Base-by-base conservation (phyloP, 73 alveolate genomes). In the Paramecium primaurelia region DNA sequence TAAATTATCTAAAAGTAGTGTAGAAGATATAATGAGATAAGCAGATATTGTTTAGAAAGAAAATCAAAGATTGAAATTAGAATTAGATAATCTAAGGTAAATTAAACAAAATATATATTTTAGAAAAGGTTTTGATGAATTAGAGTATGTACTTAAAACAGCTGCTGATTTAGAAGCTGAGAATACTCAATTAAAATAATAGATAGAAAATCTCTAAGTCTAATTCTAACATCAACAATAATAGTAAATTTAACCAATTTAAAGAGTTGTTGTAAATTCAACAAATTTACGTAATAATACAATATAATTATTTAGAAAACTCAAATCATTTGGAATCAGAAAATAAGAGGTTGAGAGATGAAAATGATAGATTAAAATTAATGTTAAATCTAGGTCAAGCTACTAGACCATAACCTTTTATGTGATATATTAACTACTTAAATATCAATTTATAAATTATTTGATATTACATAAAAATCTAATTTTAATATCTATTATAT, bases 81-180 rank as follows among this genome's bases (percentile, higher is more conserved):
- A 71, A 36, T 36, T 71, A 71, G 58, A 71, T 14, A 71, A 71
- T 26, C 58, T 71, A 3, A 71, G 58, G 86, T 71, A 71, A 49
- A 3, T 12, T 71, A 32, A 2, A 71, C 20, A 20, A 18, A 4
- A 5, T 0, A 22, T 71, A 49, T 14, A 49, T 49, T 16, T 22
- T 71, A 71, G 86, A 71, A 32, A 37, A 37, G 88, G 88, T 32
- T 75, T 75, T 37, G 88, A 75, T 75, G 88, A 75, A 75, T 40
- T 75, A 75, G 88, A 75, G n/a, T 75, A 75, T 75, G 88, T 75
- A 40, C 42, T 71, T 7, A 71, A 71, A 71, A 71, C 58, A 26
- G 86, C 86, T 22, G 58, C 58, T 22, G 86, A 71, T 26, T 71
- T 71, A 71, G 86, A 71, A 3, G 49, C 34, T 26, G 47, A 71